Evolutionary conservation across 495 filamentous ascomycete species (phyloP).

Genomic region (Penicillium tannophilum): DNA sequence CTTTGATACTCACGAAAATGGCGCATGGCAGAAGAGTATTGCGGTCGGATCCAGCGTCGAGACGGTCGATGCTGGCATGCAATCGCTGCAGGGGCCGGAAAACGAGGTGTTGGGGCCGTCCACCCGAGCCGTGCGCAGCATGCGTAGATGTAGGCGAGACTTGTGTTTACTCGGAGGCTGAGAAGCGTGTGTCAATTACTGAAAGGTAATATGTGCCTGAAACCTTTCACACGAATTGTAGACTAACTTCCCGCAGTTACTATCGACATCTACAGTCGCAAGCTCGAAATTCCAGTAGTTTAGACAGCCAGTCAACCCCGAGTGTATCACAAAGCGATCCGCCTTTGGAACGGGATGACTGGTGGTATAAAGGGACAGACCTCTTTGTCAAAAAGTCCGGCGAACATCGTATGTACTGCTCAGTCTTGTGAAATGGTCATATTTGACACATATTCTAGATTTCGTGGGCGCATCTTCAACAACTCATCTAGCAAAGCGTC

Average conservation of each 20-base stretch:
- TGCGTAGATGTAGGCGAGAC: slow-evolving; percentile 34
- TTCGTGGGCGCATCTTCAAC: slow-evolving; percentile 40
- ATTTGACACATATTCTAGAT: slow-evolving; percentile 20
- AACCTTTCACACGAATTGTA: background rate
- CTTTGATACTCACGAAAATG: slow-evolving; percentile 19
- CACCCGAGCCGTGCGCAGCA: slow-evolving; percentile 37
- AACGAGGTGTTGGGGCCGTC: slow-evolving; percentile 39
- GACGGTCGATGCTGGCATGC: slow-evolving; percentile 41
- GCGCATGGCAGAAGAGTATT: slow-evolving; percentile 29
- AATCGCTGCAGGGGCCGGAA: slow-evolving; percentile 42
- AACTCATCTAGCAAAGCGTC: slow-evolving; percentile 37
- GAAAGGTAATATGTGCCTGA: slow-evolving; percentile 28
- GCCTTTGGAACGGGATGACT: slow-evolving; percentile 38
- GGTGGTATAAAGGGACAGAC: slow-evolving; percentile 44
- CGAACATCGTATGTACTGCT: slow-evolving; percentile 35
- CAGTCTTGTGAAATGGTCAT: background rate
- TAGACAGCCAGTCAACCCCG: slow-evolving; percentile 11
- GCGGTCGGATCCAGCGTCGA: slow-evolving; percentile 22
- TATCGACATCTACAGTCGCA: slow-evolving; percentile 36
- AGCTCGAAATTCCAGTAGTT: slow-evolving; percentile 18
- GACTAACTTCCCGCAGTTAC: slow-evolving; percentile 26
- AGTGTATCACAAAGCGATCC: slow-evolving; percentile 12
- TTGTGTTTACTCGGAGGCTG: slow-evolving; percentile 42
- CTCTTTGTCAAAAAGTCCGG: slow-evolving; percentile 38
- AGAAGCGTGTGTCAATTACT: slow-evolving; percentile 39